Percentiles rank a stretch among this genome's conserved stretches.
Conservation (phyloP, 805 yeast species). For the Cyberlindnera mississippiensis region DNA sequence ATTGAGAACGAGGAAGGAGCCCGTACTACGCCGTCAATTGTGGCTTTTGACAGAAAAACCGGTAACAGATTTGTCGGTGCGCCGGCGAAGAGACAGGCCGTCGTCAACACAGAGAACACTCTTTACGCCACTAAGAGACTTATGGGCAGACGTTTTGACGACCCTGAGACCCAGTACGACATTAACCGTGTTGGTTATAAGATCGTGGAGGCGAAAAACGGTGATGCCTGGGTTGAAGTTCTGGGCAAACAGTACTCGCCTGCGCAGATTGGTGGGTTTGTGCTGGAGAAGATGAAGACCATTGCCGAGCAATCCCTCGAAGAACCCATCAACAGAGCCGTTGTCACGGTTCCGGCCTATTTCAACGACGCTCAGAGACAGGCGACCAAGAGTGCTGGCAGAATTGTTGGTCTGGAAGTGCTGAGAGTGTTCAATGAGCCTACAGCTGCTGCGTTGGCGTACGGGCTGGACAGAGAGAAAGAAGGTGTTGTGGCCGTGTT, state of each 20-base stretch:
- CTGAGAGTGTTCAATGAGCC: constrained; percentile 79
- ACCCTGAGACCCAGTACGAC: constrained; percentile 68
- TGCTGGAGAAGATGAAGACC: constrained; percentile 60
- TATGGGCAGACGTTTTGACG: constrained; percentile 69
- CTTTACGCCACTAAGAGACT: constrained; percentile 79
- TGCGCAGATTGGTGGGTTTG: constrained; percentile 64
- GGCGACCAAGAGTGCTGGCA: constrained; percentile 79
- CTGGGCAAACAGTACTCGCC: constrained; percentile 52
- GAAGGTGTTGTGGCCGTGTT: constrained; percentile 45
- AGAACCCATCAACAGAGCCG: constrained; percentile 62
- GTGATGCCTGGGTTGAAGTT: constrained; percentile 62
- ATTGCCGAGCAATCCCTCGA: constrained; percentile 57
- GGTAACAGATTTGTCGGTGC: constrained; percentile 54
- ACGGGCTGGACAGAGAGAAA: constrained; percentile 59
- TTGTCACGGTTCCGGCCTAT: constrained; percentile 81
- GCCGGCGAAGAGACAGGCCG: constrained; percentile 75
- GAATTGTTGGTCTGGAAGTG: constrained; percentile 70
- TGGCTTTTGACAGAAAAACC: constrained; percentile 49
- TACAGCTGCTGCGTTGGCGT: constrained; percentile 82
- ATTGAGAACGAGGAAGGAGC: constrained; percentile 77
- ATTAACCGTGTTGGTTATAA: constrained; percentile 57
- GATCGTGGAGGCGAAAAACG: constrained; percentile 53
- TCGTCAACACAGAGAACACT: constrained; percentile 71
- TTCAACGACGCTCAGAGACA: constrained; percentile 80
- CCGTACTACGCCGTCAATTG: constrained; percentile 77